phyloP scores from a whole-genome alignment of 2,329 filamentous ascomycete species.

The Lasiodiplodia sp. region DNA sequence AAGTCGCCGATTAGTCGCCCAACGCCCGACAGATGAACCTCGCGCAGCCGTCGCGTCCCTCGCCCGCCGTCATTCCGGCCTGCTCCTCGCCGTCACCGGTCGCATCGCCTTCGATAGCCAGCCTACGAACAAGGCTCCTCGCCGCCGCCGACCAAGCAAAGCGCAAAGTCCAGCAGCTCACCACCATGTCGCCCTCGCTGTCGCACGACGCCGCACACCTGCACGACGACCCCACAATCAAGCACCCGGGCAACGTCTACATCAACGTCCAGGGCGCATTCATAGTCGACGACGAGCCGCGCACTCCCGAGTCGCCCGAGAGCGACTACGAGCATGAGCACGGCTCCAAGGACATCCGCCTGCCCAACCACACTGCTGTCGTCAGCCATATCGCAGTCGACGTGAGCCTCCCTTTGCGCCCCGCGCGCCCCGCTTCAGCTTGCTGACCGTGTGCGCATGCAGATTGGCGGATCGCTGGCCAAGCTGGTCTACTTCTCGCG shows the following conservation, averaged over 20 bases:
- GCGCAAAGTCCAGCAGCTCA: constrained; percentile 1
- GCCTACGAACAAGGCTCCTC: constrained; percentile 16
- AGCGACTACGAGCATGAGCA: constrained; percentile 64
- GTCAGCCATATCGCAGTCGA: constrained; percentile 98
- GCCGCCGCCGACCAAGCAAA: constrained; percentile 19
- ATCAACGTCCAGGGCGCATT: constrained; percentile 98
- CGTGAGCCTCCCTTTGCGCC: constrained; percentile 63
- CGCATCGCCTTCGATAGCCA: constrained; percentile 19
- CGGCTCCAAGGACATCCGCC: constrained; percentile 91
- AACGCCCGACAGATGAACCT: constrained; percentile 18
- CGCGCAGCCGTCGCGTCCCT: constrained; percentile 13
- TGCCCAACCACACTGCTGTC: constrained; percentile 92
- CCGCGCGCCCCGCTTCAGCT: not conserved
- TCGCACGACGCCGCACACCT: constrained; percentile 14
- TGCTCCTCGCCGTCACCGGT: constrained; percentile 14
- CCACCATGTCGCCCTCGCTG: constrained; percentile 27
- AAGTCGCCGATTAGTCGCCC: constrained; percentile 9
- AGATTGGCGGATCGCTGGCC: constrained; percentile 95
- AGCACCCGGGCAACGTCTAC: constrained; percentile 74
- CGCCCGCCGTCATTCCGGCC: constrained; percentile 20
- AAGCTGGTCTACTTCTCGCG: constrained; percentile 98
- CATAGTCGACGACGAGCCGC: constrained; percentile 80
- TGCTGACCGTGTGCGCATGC: constrained; percentile 29
- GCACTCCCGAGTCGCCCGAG: constrained; percentile 48
- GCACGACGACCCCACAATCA: constrained; percentile 59